A percentile compares a stretch with the other conserved stretches of the same genome.
phyloP scores from a whole-genome alignment of 2,329 filamentous ascomycete genomes.

The Thielaviopsis musarum region DNA sequence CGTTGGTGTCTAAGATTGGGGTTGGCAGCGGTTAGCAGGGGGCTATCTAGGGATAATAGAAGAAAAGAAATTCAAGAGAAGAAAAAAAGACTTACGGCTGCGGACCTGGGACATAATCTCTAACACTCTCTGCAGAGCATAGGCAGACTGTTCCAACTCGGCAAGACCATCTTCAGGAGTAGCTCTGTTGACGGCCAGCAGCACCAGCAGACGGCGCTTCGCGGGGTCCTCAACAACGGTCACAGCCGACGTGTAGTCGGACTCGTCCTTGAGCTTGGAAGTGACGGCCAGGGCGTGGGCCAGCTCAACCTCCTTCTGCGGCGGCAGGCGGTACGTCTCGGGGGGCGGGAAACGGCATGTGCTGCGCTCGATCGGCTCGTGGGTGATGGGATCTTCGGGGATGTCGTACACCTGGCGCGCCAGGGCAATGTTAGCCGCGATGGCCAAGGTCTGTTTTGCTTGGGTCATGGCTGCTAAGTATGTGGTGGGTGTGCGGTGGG shows the following conservation, averaged over 20 bases:
- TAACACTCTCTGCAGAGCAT: conserved; percentile 6
- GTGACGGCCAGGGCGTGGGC: conserved; percentile 9
- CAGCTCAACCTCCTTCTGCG: conserved; percentile 10
- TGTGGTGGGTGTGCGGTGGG: background rate
- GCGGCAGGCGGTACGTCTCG: conserved; percentile 4
- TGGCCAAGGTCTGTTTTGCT: conserved; percentile 4
- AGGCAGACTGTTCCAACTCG: conserved; percentile 3
- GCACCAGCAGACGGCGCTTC: conserved; percentile 1
- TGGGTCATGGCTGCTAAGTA: background rate
- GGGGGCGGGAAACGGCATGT: background rate
- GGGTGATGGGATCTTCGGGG: conserved; percentile 8
- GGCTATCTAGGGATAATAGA: background rate
- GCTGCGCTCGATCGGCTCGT: conserved; percentile 6
- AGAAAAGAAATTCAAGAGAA: background rate
- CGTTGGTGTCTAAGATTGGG: conserved; percentile 1
- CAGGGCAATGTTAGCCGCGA: conserved; percentile 10
- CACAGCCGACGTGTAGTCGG: conserved; percentile 10
- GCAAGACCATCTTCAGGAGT: conserved; percentile 7
- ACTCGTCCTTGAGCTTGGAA: conserved; percentile 11
- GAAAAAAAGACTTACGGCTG: conserved; percentile 6
- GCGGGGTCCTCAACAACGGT: conserved; percentile 8
- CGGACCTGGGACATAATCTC: conserved; percentile 8
- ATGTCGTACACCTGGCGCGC: conserved; percentile 12
- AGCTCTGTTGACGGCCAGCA: conserved; percentile 10
- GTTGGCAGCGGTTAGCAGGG: background rate